phyloP scores from a whole-genome alignment of 148 eudicot species.

The Selenicereus undatus region DNA sequence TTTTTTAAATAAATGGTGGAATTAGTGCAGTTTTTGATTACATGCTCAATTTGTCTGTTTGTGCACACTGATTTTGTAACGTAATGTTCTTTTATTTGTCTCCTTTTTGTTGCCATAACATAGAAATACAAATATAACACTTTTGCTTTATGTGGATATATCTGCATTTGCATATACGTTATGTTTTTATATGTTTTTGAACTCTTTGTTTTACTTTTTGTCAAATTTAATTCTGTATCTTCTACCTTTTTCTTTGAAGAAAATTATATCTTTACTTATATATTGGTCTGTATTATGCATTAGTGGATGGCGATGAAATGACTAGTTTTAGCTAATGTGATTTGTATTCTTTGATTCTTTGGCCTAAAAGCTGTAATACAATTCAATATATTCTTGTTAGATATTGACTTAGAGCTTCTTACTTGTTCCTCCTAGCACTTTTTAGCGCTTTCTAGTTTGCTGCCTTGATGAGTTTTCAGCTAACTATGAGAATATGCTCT shows the following conservation, averaged over 20 bases:
- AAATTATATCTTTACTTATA: background rate
- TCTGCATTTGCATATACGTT: background rate
- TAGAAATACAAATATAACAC: background rate
- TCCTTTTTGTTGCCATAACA: background rate
- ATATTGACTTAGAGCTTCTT: background rate
- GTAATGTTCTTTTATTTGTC: too few species aligned
- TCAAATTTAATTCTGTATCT: background rate
- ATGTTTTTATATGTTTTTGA: background rate
- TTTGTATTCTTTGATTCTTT: background rate
- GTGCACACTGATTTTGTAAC: background rate
- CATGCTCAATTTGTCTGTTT: conserved; percentile 6
- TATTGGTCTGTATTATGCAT: background rate
- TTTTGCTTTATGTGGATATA: conserved; percentile 1
- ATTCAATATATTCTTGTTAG: background rate
- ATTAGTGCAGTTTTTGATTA: background rate
- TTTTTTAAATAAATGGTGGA: background rate
- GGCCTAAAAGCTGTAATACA: background rate
- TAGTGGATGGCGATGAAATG: background rate
- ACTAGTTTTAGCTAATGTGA: background rate
- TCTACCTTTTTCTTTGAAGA: background rate
- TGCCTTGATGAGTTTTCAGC: background rate
- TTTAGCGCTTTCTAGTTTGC: background rate
- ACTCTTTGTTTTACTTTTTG: background rate
- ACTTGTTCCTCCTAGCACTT: background rate
- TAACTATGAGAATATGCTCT: background rate